phyloP scores from a whole-genome alignment of 345 rosid species.

The Eucalyptus curtisii region DNA sequence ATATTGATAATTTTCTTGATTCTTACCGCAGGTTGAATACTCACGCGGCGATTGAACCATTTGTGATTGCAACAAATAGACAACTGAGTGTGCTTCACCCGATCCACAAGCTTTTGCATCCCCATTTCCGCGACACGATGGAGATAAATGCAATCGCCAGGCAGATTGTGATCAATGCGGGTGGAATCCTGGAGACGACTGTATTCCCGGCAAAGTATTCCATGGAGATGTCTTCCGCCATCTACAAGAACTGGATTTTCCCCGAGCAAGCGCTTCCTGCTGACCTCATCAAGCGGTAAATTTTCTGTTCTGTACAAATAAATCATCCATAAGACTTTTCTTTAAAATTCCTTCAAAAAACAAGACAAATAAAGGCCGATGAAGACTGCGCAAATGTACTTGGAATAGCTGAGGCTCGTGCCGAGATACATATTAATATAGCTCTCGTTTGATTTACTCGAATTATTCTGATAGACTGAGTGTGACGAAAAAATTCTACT shows the following conservation, averaged over 20 bases:
- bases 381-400: background rate
- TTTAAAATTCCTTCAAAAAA: background rate
- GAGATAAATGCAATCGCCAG: slow-evolving; percentile 22
- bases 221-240: slow-evolving; percentile 21
- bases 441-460: background rate
- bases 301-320: background rate
- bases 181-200: slow-evolving; percentile 19
- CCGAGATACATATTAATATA: background rate
- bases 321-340: background rate
- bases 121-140: slow-evolving; percentile 36
- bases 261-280: slow-evolving; percentile 27
- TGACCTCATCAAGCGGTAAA: slow-evolving; percentile 27
- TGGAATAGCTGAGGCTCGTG: background rate
- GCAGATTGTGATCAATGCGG: slow-evolving; percentile 26
- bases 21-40: slow-evolving; percentile 18
- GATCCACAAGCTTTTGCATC: slow-evolving; percentile 25
- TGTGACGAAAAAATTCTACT: background rate
- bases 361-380: background rate
- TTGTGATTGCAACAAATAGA: slow-evolving; percentile 33
- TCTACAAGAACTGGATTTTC: slow-evolving; percentile 32
- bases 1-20: background rate
- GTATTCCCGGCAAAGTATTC: slow-evolving; percentile 24
- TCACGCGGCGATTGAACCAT: slow-evolving; percentile 35
- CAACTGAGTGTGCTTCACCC: slow-evolving; percentile 36
- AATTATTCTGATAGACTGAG: background rate